phyloP scores from a whole-genome alignment of 768 basidiomycete genomes.

The Tricholoma saponaceum region DNA sequence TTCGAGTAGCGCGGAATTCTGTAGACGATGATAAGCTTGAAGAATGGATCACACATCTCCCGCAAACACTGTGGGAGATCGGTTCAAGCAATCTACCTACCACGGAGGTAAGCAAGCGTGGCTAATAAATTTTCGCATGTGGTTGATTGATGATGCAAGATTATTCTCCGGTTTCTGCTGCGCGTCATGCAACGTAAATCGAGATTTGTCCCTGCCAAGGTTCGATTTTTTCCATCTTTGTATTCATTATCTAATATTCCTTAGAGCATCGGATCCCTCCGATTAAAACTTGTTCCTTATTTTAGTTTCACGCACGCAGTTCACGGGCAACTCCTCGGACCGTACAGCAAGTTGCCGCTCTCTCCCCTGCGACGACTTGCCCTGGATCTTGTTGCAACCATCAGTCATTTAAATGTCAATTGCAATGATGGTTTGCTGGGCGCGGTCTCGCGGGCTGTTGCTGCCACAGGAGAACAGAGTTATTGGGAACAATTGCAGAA shows the following conservation, averaged over 20 bases:
- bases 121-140: neutral
- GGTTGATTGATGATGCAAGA: constrained; percentile 24
- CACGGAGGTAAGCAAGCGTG: constrained; percentile 50
- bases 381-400: constrained; percentile 53
- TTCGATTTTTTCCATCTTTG: constrained; percentile 21
- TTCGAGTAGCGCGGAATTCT: constrained; percentile 30
- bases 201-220: constrained; percentile 38
- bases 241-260: constrained; percentile 9
- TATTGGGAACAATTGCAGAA: constrained; percentile 36
- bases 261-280: constrained; percentile 47
- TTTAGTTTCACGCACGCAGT: constrained; percentile 75
- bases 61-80: constrained; percentile 83
- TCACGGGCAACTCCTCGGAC: constrained; percentile 71
- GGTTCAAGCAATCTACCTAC: constrained; percentile 49
- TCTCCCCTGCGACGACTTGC: constrained; percentile 47
- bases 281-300: constrained; percentile 68
- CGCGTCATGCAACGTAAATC: constrained; percentile 54
- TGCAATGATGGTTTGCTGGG: constrained; percentile 6
- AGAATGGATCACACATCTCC: constrained; percentile 74
- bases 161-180: constrained; percentile 61
- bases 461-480: constrained; percentile 28
- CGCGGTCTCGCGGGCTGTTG: constrained; percentile 34
- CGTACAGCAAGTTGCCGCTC: constrained; percentile 64
- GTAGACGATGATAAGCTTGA: constrained; percentile 33
- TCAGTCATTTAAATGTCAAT: constrained; percentile 17